These are phyloP conservation scores for Mycena polygramma DNA, from an alignment of 768 basidiomycete species.

Conservation along the genomic window DNA sequence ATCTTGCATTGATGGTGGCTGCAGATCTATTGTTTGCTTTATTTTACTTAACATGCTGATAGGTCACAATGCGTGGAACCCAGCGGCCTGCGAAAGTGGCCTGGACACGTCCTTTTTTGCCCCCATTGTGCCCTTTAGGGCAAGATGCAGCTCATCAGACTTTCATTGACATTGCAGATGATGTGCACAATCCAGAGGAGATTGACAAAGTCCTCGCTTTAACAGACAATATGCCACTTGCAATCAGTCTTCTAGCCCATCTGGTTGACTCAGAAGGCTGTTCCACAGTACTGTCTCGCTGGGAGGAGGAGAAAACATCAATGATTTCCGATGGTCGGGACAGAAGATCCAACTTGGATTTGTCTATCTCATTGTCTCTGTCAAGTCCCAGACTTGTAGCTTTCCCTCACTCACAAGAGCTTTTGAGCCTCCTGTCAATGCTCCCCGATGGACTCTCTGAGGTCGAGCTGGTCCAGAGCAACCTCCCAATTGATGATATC, in stretches of 20 bases:
- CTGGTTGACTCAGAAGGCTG: conserved; percentile 3
- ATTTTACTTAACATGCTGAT: not conserved
- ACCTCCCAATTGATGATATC: not conserved
- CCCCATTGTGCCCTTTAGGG: not conserved
- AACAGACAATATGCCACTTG: conserved; percentile 10
- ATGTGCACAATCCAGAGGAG: not conserved
- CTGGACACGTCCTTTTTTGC: conserved; percentile 1
- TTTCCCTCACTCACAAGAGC: not conserved
- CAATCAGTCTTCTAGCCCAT: not conserved
- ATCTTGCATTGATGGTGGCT: not conserved
- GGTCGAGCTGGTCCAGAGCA: not conserved
- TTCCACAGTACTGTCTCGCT: not conserved
- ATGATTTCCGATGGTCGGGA: no score
- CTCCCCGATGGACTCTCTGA: conserved; percentile 4
- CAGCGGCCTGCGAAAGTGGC: not conserved
- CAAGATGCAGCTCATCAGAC: not conserved
- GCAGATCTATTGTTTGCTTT: not conserved
- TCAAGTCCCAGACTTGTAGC: not conserved
- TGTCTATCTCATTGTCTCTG: not conserved
- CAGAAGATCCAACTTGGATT: no score
- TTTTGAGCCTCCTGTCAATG: not conserved
- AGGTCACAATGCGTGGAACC: conserved; percentile 13
- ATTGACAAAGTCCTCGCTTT: not conserved
- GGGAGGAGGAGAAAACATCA: no score
- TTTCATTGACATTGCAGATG: conserved; percentile 2